phyloP scores from a whole-genome alignment of 169 alveolate species.

The Plasmodium vivax region DNA sequence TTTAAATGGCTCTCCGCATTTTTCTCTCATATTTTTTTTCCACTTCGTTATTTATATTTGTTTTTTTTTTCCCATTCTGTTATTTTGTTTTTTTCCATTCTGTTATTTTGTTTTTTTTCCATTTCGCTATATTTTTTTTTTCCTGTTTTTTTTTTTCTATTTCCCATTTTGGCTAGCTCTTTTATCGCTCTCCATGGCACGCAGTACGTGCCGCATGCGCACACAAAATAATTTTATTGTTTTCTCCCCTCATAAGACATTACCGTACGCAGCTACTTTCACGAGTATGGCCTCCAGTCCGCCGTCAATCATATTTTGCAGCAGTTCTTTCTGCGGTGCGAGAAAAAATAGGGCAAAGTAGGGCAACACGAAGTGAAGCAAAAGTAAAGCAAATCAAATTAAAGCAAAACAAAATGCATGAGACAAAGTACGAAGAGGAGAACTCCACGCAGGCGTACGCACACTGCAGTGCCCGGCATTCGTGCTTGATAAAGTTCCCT shows the following conservation, averaged over 20 bases:
- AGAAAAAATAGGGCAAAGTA: slow-evolving; percentile 87
- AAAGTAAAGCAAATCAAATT: slow-evolving; percentile 85
- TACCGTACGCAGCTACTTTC: slow-evolving; percentile 90
- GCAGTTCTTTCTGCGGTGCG: slow-evolving; percentile 88
- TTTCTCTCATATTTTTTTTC: not conserved
- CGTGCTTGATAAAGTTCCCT: not conserved
- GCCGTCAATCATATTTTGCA: slow-evolving; percentile 92
- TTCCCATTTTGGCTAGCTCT: not conserved
- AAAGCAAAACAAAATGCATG: not conserved
- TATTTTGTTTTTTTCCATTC: not conserved
- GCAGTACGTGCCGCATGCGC: not conserved
- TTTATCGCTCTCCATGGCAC: not conserved
- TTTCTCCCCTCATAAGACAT: not conserved
- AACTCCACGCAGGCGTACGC: not conserved
- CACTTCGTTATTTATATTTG: not conserved
- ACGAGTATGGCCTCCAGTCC: slow-evolving; percentile 92
- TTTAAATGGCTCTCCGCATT: not conserved
- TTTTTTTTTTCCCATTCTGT: not conserved
- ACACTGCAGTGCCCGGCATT: slow-evolving; percentile 18
- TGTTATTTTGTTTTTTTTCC: not conserved
- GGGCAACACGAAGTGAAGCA: not conserved
- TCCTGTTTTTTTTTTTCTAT: not conserved
- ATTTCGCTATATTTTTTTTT: not conserved
- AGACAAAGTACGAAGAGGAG: not conserved
- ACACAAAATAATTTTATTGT: not conserved